Evolutionary conservation across 163 green algal species (phyloP).

Genomic region (Trebouxiophyceae sp.): DNA sequence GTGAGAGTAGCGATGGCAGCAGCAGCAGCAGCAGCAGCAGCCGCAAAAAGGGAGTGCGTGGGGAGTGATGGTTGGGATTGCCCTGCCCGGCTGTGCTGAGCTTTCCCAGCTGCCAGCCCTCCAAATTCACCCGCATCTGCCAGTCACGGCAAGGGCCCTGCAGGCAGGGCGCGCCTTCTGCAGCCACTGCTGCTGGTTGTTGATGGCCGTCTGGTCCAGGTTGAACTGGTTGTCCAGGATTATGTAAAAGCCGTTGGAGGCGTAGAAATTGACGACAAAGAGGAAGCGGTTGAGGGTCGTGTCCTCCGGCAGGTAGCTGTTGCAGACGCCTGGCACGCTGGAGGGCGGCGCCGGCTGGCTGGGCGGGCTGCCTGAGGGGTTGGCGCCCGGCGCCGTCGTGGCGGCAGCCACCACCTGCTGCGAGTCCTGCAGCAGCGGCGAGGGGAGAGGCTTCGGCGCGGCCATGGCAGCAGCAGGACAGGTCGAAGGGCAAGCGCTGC

Average conservation of each 20-base stretch:
- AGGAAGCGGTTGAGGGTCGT: slow-evolving; percentile 26
- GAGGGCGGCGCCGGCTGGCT: slow-evolving; percentile 1
- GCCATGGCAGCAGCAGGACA: too few relatives aligned
- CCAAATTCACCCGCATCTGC: not conserved
- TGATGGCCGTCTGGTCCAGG: slow-evolving; percentile 22
- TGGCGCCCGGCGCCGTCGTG: slow-evolving; percentile 1
- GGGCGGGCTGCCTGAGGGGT: slow-evolving; percentile 6
- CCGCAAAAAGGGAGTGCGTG: too few relatives aligned
- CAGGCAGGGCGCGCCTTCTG: slow-evolving; percentile 1
- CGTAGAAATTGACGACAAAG: slow-evolving; percentile 22
- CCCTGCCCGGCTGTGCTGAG: too few relatives aligned
- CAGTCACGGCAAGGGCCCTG: not conserved
- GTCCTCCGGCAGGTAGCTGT: slow-evolving; percentile 27
- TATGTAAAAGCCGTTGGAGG: slow-evolving; percentile 31
- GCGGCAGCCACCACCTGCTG: slow-evolving; percentile 3
- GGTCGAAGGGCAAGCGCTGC: too few relatives aligned
- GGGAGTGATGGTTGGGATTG: too few relatives aligned
- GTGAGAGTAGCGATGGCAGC: too few relatives aligned
- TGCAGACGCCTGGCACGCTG: slow-evolving; percentile 16
- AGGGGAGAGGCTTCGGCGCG: too few relatives aligned
- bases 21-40: too few relatives aligned
- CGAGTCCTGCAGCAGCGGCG: not conserved
- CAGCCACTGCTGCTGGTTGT: slow-evolving; percentile 19
- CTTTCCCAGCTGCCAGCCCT: not conserved
- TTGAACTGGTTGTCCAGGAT: slow-evolving; percentile 43